Conservation (phyloP, 768 basidiomycete genomes). For the Russula earlei region DNA sequence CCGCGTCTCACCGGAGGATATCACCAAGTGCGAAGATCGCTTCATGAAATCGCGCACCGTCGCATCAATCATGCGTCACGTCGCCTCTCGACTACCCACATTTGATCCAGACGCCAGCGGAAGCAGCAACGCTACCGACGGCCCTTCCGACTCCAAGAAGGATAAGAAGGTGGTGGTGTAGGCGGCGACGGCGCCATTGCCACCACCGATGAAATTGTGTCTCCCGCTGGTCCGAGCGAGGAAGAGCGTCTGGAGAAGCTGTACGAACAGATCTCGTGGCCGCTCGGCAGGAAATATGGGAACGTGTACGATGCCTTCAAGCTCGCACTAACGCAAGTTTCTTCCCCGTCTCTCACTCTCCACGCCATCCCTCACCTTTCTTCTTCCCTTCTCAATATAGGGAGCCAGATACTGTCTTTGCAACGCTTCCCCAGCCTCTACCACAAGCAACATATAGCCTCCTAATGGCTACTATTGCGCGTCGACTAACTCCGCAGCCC, state of each 20-base stretch:
- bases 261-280: conserved; percentile 91
- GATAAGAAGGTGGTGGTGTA: conserved; percentile 38
- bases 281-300: conserved; percentile 82
- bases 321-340: conserved; percentile 77
- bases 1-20: conserved; percentile 95
- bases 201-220: conserved; percentile 33
- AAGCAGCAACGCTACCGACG: conserved; percentile 20
- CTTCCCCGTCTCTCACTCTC: background rate
- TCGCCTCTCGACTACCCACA: conserved; percentile 71
- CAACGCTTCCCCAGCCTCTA: conserved; percentile 50
- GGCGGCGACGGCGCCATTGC: conserved; percentile 33
- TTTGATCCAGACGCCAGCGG: conserved; percentile 26
- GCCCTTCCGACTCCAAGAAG: conserved; percentile 29
- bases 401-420: conserved; percentile 75
- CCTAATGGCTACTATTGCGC: conserved; percentile 78
- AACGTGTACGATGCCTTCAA: conserved; percentile 99
- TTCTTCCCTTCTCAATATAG: conserved; percentile 28
- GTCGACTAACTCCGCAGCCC: conserved; percentile 93
- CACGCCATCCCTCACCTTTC: background rate
- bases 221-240: conserved; percentile 42
- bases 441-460: conserved; percentile 48
- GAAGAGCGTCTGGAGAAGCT: conserved; percentile 76
- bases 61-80: conserved; percentile 85
- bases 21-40: conserved; percentile 96
- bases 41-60: conserved; percentile 98